phyloP scores from a whole-genome alignment of 768 basidiomycete genomes.

The Termitomyces sp. region DNA sequence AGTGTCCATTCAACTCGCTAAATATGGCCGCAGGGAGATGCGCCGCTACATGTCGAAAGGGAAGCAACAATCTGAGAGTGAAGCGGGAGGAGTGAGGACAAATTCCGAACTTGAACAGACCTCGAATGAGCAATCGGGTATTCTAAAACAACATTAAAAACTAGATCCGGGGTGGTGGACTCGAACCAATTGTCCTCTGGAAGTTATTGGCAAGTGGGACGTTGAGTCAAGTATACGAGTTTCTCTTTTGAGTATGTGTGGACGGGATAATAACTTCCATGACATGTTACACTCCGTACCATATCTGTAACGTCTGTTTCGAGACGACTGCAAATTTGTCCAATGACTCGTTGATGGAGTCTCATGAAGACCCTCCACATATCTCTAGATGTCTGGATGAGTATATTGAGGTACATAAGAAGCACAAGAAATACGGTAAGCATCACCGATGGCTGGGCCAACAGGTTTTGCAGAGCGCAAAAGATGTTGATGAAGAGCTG shows the following conservation, averaged over 20 bases:
- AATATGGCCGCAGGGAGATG: neutral
- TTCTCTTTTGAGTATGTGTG: neutral
- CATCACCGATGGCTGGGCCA: too few species aligned
- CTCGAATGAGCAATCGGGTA: neutral
- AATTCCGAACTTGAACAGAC: neutral
- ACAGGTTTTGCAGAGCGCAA: too few species aligned
- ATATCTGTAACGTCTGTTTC: neutral
- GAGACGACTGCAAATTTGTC: too few species aligned
- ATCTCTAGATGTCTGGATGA: too few species aligned
- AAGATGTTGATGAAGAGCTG: too few species aligned
- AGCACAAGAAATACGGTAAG: too few species aligned
- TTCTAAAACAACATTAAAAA: neutral
- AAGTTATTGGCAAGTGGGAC: neutral
- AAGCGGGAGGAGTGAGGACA: neutral
- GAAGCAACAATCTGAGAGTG: neutral
- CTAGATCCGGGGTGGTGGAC: neutral
- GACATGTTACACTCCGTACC: too few species aligned
- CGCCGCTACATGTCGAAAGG: neutral
- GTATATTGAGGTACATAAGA: too few species aligned
- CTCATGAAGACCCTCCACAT: too few species aligned
- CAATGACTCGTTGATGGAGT: too few species aligned
- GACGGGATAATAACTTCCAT: too few species aligned
- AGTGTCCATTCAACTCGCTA: neutral
- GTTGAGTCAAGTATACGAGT: neutral
- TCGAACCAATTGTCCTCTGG: neutral